Base-by-base conservation (phyloP, 1,284 basidiomycete genomes). In the Schizophyllum amplum region DNA sequence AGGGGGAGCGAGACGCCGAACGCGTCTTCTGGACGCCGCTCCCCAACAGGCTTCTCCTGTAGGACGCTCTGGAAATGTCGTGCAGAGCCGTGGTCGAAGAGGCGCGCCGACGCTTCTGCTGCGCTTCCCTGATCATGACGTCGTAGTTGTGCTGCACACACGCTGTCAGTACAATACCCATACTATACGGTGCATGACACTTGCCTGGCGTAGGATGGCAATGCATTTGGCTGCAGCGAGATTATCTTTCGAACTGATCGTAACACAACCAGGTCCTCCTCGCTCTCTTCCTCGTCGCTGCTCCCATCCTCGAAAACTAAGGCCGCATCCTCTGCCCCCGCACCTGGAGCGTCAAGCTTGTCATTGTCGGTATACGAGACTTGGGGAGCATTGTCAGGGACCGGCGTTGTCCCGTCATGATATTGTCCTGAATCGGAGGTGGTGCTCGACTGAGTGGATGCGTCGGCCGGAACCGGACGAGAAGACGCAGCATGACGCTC, bases 221-320 rank as follows among this genome's bases (percentile, higher is more conserved):
- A 42, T 42, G 7, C 33, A 42, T 17, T 42, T 42, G 13, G 33
- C 33, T 3, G 33, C 33, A 9, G 33, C 33, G 33, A 42, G 4
- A 42, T 2, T 42, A 17, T 42, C 33, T 17, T 42, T 42, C 7
- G 33, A 42, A 17, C 33, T 42, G 33, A 42, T 42, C 13, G 17
- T 17, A 17, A 42, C 33, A 42, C 33, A 42, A 3, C 33, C 33
- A 42, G 33, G 33, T 57, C 60, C 24, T 61, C 60, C 5, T 58
- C 57, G 24, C 48, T 33, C 55, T 27, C 22, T 11, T 56, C 55
- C 26, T 56, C 55, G 9, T 48, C 23, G 15, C 21, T 58, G 55
- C 53, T 52, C 20, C 51, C 58, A n/a, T 46, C 59, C 26, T 51
- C 59, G 49, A 20, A 26, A 51, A 53, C 48, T 9, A 54, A 50